Evolutionary conservation across 1,284 basidiomycete genomes (phyloP).

Genomic region (Ceratobasidium sp.): DNA sequence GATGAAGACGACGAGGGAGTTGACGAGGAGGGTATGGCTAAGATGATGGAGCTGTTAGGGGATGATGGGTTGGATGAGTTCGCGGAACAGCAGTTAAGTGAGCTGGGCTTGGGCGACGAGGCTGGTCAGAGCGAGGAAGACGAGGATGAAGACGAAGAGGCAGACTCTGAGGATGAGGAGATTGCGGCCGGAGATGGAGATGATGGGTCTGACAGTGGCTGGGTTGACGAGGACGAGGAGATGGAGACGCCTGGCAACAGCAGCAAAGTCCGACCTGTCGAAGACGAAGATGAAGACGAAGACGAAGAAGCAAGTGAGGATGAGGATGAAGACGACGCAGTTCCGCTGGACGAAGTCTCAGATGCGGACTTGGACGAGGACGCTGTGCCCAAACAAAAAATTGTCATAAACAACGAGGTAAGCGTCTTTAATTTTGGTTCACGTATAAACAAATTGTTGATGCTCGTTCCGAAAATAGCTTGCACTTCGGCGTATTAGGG

Average conservation of each 20-base stretch:
- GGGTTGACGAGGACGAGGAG: constrained; percentile 37
- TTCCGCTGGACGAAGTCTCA: constrained; percentile 77
- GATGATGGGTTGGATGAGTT: constrained; percentile 74
- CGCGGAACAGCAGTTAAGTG: constrained; percentile 47
- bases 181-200: constrained; percentile 41
- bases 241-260: constrained; percentile 47
- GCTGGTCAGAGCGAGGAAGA: constrained; percentile 43
- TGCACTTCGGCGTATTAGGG: constrained; percentile 82
- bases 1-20: constrained; percentile 67
- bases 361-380: constrained; percentile 84
- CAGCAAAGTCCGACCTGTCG: constrained; percentile 27
- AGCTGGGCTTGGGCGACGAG: constrained; percentile 49
- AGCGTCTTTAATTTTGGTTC: constrained; percentile 50
- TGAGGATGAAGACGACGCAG: constrained; percentile 56
- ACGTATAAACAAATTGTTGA: constrained; percentile 4
- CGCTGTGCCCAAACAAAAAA: constrained; percentile 79
- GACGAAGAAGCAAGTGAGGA: constrained; percentile 51
- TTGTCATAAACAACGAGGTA: constrained; percentile 84
- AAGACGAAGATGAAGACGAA: constrained; percentile 44
- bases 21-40: constrained; percentile 71
- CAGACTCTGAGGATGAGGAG: constrained; percentile 44
- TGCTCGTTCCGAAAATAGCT: constrained; percentile 62
- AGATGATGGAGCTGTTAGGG: constrained; percentile 72
- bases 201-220: constrained; percentile 42
- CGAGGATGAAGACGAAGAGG: constrained; percentile 49